Base-by-base conservation (phyloP, 345 rosid species). In the Pseudoturritis turrita region DNA sequence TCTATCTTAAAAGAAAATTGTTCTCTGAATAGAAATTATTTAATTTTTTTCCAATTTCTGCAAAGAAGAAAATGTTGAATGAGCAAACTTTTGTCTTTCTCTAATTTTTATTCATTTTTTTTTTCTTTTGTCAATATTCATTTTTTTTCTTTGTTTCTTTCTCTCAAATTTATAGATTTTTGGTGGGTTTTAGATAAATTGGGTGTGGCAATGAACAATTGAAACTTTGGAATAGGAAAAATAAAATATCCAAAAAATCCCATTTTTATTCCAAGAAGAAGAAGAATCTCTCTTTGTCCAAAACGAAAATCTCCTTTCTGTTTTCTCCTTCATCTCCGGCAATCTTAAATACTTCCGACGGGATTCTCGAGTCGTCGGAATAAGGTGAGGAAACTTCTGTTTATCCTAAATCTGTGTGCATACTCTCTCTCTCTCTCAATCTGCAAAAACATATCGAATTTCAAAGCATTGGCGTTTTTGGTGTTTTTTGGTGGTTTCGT, bases 181-280 rank as follows among this genome's bases (percentile, higher is more conserved):
- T 19, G 61, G 61, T 70, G 70, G 54, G 71, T 45, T 76, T 54
- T 25, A 69, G 75, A 76, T 76, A 76, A 47, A 76, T 55, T 25
- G 72, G 71, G 33, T 55, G 79, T 76, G 79, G 79, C 72, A 46
- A 64, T 76, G 62, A 76, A 63, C 31, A 57, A n/a, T 14, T 13
- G 21, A 47, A 58, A 60, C 46, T 26, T 62, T 68, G 12, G 18
- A 60, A 75, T 9, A 54, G 33, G 29, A 31, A 7, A 52, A 51
- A 40, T 7, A 28, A 15, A 52, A 74, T n/a, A 41, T 59, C 25
- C 12, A 65, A 10, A 35, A 35, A 62, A 26, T 31, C 19, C 51
- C 19, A 51, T 58, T 26, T 62, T 47, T 39, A 36, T 17, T 72
- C 22, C 17, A 49, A 18, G 26, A 53, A 33, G 36, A 33, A 33